These are phyloP conservation scores for Bruguiera parviflora DNA, from an alignment of 345 rosid genomes.

Conservation along the genomic window DNA sequence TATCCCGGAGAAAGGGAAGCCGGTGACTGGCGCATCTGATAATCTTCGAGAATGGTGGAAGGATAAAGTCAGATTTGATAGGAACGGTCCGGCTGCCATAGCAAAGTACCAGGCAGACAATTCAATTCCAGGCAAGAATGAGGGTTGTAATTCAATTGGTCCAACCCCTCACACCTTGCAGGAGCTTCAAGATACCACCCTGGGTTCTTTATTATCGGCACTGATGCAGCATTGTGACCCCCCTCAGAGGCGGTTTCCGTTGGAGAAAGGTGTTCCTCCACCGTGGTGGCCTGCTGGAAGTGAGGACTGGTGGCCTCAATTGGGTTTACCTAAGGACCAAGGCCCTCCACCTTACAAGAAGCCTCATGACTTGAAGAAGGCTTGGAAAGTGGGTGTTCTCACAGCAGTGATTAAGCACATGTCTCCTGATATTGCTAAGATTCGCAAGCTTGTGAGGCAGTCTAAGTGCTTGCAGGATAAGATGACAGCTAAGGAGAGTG, in stretches of 20 bases:
- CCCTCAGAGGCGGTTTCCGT: slow-evolving; percentile 83
- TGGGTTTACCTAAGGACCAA: slow-evolving; percentile 61
- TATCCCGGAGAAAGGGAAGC: slow-evolving; percentile 81
- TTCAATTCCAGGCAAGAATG: slow-evolving; percentile 49
- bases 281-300: slow-evolving; percentile 96
- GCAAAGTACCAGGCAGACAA: slow-evolving; percentile 65
- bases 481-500: slow-evolving; percentile 90
- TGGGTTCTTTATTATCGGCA: slow-evolving; percentile 83
- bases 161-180: slow-evolving; percentile 75
- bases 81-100: slow-evolving; percentile 88
- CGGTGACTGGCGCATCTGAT: slow-evolving; percentile 87
- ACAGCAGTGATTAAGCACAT: slow-evolving; percentile 83
- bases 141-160: slow-evolving; percentile 47
- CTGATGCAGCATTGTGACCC: slow-evolving; percentile 89
- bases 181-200: slow-evolving; percentile 95
- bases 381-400: slow-evolving; percentile 91
- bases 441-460: slow-evolving; percentile 76
- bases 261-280: slow-evolving; percentile 80
- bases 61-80: slow-evolving; percentile 87
- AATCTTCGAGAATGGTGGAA: slow-evolving; percentile 98
- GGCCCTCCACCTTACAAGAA: slow-evolving; percentile 92
- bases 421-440: slow-evolving; percentile 69
- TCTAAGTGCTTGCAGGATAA: slow-evolving; percentile 88
- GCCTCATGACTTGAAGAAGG: slow-evolving; percentile 95
- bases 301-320: slow-evolving; percentile 89